phyloP scores from a whole-genome alignment of 2,329 filamentous ascomycete species.

The Sphaceloma murrayae region DNA sequence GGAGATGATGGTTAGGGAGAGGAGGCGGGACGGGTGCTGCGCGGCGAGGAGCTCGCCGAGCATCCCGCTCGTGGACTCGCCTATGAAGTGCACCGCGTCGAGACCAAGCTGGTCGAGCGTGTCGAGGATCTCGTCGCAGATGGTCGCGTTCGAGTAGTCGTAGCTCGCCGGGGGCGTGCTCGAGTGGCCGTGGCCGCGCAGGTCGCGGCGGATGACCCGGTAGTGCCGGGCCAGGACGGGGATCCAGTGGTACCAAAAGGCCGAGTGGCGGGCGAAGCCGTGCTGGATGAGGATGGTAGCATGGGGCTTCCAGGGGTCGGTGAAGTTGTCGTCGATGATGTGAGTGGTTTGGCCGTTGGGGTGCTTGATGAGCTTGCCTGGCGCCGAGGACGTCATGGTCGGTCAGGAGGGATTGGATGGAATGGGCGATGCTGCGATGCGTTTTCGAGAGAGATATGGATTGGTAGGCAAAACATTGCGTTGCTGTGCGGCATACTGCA shows the following conservation, averaged over 20 bases:
- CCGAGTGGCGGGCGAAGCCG: conserved; percentile 29
- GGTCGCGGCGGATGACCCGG: conserved; percentile 29
- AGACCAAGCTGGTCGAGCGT: conserved; percentile 29
- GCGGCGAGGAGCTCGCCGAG: conserved; percentile 30
- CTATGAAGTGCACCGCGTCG: conserved; percentile 29
- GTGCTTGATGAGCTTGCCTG: conserved; percentile 22
- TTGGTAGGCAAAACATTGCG: too few species aligned
- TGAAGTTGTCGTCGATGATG: conserved; percentile 26
- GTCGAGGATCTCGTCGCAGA: conserved; percentile 29
- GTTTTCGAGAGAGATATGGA: too few species aligned
- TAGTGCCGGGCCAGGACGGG: conserved; percentile 27
- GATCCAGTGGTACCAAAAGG: conserved; percentile 33
- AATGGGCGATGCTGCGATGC: too few species aligned
- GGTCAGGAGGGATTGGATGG: too few species aligned
- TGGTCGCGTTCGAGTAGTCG: conserved; percentile 24
- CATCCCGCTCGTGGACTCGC: conserved; percentile 30
- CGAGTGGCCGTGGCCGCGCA: conserved; percentile 29
- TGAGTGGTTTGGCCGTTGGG: conserved; percentile 27
- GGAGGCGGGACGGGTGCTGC: conserved; percentile 25
- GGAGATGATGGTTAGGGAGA: conserved; percentile 28
- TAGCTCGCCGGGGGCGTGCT: conserved; percentile 23
- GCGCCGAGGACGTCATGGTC: too few species aligned
- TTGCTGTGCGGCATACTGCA: too few species aligned
- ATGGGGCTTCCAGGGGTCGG: conserved; percentile 27
- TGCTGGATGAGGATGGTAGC: conserved; percentile 32